These are phyloP conservation scores for Diplocarpon mali DNA, from an alignment of 2,329 filamentous ascomycete species.

Conservation along the genomic window DNA sequence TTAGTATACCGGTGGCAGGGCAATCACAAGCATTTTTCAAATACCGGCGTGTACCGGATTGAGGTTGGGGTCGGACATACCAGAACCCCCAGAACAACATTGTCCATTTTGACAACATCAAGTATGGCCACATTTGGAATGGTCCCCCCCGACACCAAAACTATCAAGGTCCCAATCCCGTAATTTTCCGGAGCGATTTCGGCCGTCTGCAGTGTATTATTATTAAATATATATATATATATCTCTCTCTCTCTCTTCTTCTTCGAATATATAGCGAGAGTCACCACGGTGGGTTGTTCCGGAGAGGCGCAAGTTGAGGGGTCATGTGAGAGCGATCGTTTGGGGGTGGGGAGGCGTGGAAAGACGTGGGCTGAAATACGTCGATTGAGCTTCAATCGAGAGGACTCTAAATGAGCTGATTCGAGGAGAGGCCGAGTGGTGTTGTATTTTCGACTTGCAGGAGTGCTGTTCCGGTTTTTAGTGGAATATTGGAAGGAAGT, in stretches of 20 bases:
- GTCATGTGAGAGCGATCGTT: constrained; percentile 13
- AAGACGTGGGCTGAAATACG: not conserved
- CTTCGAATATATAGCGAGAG: not conserved
- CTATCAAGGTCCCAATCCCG: not conserved
- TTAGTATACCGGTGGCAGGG: not conserved
- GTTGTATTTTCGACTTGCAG: no score
- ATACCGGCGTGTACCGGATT: no score
- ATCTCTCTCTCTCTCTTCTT: no score
- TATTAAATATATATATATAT: no score
- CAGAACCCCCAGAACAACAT: constrained; percentile 17
- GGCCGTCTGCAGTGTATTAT: not conserved
- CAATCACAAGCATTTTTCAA: no score
- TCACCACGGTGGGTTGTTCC: constrained; percentile 9
- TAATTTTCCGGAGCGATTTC: not conserved
- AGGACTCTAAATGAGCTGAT: no score
- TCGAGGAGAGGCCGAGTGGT: no score
- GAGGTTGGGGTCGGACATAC: constrained; percentile 1
- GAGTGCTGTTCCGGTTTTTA: not conserved
- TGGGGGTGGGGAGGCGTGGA: not conserved
- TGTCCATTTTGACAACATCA: no score
- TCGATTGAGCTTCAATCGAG: not conserved
- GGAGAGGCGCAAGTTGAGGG: constrained; percentile 2
- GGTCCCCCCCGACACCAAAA: not conserved
- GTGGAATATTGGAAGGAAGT: not conserved
- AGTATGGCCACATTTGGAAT: not conserved